These are phyloP conservation scores for Scytalidium sp. DNA, from an alignment of 2,329 filamentous ascomycete genomes.

Conservation along the genomic window DNA sequence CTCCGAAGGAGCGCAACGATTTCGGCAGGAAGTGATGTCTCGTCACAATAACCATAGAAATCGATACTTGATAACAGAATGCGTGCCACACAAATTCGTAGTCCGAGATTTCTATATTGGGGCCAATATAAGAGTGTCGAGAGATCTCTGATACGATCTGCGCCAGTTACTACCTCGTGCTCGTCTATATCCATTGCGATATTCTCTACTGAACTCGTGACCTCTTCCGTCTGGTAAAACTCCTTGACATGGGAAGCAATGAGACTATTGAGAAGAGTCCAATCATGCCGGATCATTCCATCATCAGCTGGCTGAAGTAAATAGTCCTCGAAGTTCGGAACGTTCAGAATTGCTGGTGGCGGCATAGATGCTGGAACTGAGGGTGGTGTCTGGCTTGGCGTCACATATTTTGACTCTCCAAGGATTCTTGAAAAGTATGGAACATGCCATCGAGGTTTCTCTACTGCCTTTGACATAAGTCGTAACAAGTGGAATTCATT, in stretches of 20 bases:
- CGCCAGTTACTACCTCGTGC: not conserved
- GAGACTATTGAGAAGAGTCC: conserved; percentile 31
- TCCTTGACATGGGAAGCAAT: conserved; percentile 38
- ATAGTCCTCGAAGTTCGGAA: conserved; percentile 31
- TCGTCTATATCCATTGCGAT: too few species aligned
- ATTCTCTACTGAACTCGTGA: conserved; percentile 7
- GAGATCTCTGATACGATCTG: not conserved
- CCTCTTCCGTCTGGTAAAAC: conserved; percentile 32
- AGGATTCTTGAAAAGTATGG: too few species aligned
- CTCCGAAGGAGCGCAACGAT: not conserved
- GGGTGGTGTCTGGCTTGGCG: too few species aligned
- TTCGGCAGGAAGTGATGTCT: conserved; percentile 1
- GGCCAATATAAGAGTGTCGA: conserved; percentile 3
- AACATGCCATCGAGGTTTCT: not conserved
- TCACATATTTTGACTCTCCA: too few species aligned
- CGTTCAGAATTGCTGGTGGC: conserved; percentile 11
- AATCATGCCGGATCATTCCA: conserved; percentile 30
- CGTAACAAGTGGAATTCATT: conserved; percentile 3
- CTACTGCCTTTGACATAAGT: not conserved
- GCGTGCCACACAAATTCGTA: conserved; percentile 4
- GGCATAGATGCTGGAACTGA: not conserved
- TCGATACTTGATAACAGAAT: conserved; percentile 2
- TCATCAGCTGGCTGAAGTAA: conserved; percentile 35
- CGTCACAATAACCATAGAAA: not conserved
- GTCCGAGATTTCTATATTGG: conserved; percentile 2